phyloP scores from a whole-genome alignment of 1,284 basidiomycete species.

The Papiliotrema laurentii region DNA sequence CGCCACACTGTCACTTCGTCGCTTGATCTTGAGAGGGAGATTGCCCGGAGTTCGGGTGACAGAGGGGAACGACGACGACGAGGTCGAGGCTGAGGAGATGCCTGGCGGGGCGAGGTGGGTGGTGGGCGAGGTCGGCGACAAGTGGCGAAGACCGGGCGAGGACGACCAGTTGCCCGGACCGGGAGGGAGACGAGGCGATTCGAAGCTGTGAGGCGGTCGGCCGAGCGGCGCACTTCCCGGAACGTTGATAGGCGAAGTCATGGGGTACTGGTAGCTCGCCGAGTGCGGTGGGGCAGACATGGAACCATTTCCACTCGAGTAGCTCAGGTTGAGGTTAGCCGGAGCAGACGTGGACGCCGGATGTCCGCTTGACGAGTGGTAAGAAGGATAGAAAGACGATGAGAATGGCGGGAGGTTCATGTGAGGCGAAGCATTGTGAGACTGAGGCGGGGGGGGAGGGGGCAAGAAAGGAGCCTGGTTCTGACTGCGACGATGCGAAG shows the following conservation, averaged over 20 bases:
- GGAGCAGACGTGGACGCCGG: not conserved
- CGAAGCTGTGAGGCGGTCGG: conserved; percentile 8
- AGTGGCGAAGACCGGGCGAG: conserved; percentile 17
- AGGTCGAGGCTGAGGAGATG: conserved; percentile 10
- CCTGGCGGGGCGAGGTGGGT: conserved; percentile 13
- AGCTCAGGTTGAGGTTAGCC: not conserved
- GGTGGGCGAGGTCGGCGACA: conserved; percentile 27
- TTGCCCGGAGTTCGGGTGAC: conserved; percentile 1
- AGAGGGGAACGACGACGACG: conserved; percentile 17
- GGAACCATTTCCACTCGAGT: not conserved
- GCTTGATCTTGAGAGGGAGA: not conserved
- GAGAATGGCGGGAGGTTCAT: conserved; percentile 4
- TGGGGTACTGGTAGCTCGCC: conserved; percentile 6
- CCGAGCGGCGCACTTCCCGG: not conserved
- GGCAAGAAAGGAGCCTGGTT: not conserved
- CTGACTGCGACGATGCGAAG: not conserved
- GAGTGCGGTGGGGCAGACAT: conserved; percentile 3
- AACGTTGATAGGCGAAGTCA: conserved; percentile 9
- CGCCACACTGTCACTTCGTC: conserved; percentile 10
- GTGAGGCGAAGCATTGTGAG: not conserved
- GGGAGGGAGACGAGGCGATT: conserved; percentile 13
- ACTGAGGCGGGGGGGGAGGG: conserved; percentile 1
- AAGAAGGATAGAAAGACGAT: not conserved
- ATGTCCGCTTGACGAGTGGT: not conserved
- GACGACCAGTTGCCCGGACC: conserved; percentile 10